Evolutionary conservation across 176 grass and related monocot species (phyloP), one percentile per base, ranked within the genome.

Genomic region (Aegilops tauschii): DNA sequence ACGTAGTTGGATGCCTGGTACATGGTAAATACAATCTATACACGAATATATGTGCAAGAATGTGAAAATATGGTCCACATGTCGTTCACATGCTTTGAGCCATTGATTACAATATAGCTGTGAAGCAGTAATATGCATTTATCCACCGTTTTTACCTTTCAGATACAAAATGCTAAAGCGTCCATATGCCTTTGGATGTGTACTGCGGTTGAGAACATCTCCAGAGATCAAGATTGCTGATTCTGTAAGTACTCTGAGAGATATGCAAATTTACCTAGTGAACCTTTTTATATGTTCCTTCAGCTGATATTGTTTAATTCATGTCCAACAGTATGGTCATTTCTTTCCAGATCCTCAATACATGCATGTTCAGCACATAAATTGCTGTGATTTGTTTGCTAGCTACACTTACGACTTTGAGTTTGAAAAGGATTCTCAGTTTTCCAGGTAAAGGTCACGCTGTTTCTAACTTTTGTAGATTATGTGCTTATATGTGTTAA

Each of bases 301-400:
- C 20, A 66, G 45, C 59, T 90, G 67, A 84, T 68, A 40, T 39
- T 88, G 17, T 91, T 79, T 66, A 8, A 75, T 82, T 42, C 75
- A 17, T 85, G 31, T 88, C 84, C 77, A 85, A 83, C 92, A 98
- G 97, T 98, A 96, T 81, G 97, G 94, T 18, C 97, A 98, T 96
- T 98, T 98, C 86, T 98, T 93, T 69, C 90, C 92, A n/a, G 94
- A 98, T 83, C 94, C 97, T 84, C 97, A 98, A 78, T 98, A 98
- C 87, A 88, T 91, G 86, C 88, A 93, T 90, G 97, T 98, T 90
- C 97, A 98, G 54, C 97, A 98, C 87, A 96, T 94, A 82, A 98
- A 94, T 87, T 98, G 97, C 37, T 98, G 97, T 35, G 93, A 96
- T 82, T 93, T 89, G n/a, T 98, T 90, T 91, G 90, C 94, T 66